Base-by-base conservation (phyloP, 345 rosid species). In the Schrenkiella parvula region DNA sequence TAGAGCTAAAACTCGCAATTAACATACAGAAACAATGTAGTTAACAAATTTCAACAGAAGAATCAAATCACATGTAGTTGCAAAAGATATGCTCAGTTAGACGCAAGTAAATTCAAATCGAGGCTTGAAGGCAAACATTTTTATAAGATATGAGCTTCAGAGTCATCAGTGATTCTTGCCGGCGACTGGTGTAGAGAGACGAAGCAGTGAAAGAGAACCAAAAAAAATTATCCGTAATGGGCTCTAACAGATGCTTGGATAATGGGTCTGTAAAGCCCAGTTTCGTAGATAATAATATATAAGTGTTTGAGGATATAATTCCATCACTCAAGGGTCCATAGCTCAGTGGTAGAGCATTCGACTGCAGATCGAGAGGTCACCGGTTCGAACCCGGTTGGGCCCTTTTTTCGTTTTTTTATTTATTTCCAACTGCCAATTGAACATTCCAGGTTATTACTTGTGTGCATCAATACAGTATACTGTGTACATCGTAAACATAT, bases 331-430 rank as follows among this genome's bases (percentile, higher is more conserved):
- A 25, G 89, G 85, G 88, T 84, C 84, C 84, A 80, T 89, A 83
- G 91, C 91, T 91, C 88, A 85, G 92, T 85, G 88, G 92, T 88
- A 84, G 92, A 88, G 90, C 89, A 87, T 77, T 84, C 84, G 88
- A 85, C 89, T 88, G 86, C 85, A 84, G 92, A 83, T 88, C 87
- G 81, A 84, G 80, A 85, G 95, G 88, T 85, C 91, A 83, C 81
- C 71, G 82, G 84, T 80, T 80, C 81, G 80, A 74, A 65, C 79
- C 76, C 80, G 78, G 82, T 82, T 74, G 87, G 82, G 85, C 83
- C 82, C 73, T 62, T 4, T 43, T 12, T 53, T 12, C 6, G 8
- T 5, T 5, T 19, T 34, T 18, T 0, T 12, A 1, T 0, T 13
- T n/a, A n/a, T n/a, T n/a, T n/a, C n/a, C n/a, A n/a, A n/a, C n/a